Evolutionary conservation across 1,284 basidiomycete species (phyloP).

Genomic region (Ganoderma meredithae): DNA sequence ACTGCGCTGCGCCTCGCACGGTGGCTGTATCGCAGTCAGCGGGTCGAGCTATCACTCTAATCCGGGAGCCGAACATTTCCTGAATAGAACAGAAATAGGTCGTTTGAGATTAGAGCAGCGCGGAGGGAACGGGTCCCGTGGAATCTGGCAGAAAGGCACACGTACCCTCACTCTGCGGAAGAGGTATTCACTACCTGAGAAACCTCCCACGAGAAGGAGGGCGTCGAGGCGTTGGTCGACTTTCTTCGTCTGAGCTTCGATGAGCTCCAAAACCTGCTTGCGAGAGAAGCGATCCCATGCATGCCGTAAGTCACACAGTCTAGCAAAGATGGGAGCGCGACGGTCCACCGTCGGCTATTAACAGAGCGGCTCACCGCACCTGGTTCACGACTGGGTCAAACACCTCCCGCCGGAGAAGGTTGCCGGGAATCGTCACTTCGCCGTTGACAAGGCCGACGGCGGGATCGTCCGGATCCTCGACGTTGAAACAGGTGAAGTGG

Average conservation of each 20-base stretch:
- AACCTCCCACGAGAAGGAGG: conserved; percentile 84
- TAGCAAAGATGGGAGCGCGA: conserved; percentile 26
- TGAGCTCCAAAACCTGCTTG: conserved; percentile 71
- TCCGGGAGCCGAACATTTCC: conserved; percentile 68
- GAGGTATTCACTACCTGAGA: conserved; percentile 83
- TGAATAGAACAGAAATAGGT: conserved; percentile 38
- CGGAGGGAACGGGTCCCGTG: background rate
- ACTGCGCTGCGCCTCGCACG: conserved; percentile 80
- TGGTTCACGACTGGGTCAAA: conserved; percentile 82
- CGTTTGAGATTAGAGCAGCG: background rate
- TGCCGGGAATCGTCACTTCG: conserved; percentile 80
- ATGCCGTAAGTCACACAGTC: conserved; percentile 22
- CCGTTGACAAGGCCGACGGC: conserved; percentile 79
- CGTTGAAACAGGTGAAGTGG: conserved; percentile 84
- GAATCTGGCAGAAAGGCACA: conserved; percentile 20
- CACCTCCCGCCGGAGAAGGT: conserved; percentile 76
- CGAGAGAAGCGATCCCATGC: conserved; percentile 24
- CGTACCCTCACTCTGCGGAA: conserved; percentile 76
- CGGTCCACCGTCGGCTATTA: conserved; percentile 23
- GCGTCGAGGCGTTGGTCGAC: conserved; percentile 76
- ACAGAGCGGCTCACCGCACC: conserved; percentile 46
- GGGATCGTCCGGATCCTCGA: conserved; percentile 77
- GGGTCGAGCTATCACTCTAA: conserved; percentile 78
- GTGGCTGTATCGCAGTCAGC: conserved; percentile 86
- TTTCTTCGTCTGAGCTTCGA: conserved; percentile 74